These are phyloP conservation scores for Phyllosticta citrichinensis DNA, from an alignment of 2,329 filamentous ascomycete species.

Conservation along the genomic window DNA sequence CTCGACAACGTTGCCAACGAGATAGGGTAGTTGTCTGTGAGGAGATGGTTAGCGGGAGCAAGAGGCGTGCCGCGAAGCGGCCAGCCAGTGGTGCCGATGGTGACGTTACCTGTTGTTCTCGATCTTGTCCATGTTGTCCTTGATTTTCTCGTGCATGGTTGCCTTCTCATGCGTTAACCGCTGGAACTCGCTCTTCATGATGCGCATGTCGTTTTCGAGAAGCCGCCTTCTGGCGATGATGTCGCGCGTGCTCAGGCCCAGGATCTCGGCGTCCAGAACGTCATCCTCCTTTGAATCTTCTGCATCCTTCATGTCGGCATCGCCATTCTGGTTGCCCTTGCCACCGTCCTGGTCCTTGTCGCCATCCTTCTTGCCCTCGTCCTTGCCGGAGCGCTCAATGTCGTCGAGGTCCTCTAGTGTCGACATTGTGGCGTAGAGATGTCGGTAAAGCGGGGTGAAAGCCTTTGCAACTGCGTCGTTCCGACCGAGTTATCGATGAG, in stretches of 20 bases:
- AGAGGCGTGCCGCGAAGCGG: neutral
- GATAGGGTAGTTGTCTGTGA: conserved; percentile 84
- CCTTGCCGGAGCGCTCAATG: conserved; percentile 69
- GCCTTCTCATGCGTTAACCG: conserved; percentile 90
- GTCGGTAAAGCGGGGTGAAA: neutral
- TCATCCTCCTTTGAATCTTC: conserved; percentile 57
- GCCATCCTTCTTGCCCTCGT: conserved; percentile 53
- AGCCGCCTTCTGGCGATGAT: conserved; percentile 84
- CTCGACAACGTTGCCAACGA: conserved; percentile 97
- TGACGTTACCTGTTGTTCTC: conserved; percentile 81
- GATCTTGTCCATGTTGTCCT: conserved; percentile 98
- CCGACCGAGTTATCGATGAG: neutral
- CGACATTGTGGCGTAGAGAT: conserved; percentile 51
- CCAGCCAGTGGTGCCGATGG: neutral
- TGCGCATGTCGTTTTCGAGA: conserved; percentile 93
- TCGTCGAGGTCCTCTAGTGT: conserved; percentile 88
- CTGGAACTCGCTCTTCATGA: conserved; percentile 97
- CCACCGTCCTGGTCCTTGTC: conserved; percentile 47
- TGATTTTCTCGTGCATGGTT: conserved; percentile 96
- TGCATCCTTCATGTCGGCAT: conserved; percentile 87
- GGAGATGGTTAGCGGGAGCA: conserved; percentile 10
- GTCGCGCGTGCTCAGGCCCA: conserved; percentile 87
- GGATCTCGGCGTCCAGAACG: conserved; percentile 84
- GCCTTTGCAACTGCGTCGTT: neutral
- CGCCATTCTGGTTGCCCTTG: conserved; percentile 52